Conservation (phyloP, 2,329 filamentous ascomycete species). For the Aquanectria penicillioides region DNA sequence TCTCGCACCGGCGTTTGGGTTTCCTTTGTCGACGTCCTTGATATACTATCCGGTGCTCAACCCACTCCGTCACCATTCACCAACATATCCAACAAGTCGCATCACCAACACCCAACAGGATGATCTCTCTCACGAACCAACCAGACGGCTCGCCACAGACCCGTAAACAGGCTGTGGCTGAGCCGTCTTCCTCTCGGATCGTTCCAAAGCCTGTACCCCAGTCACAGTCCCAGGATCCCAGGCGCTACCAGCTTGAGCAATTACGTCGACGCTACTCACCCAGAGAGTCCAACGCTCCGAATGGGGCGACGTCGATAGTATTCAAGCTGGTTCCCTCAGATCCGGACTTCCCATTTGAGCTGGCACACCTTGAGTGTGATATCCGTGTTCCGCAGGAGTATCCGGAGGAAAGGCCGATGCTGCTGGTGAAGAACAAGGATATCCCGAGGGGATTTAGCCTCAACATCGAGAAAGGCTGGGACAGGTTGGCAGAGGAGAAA, state of each 20-base stretch:
- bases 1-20: conserved; percentile 15
- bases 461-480: conserved; percentile 81
- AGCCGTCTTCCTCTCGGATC: conserved; percentile 58
- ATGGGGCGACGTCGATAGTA: conserved; percentile 65
- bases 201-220: conserved; percentile 74
- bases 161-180: conserved; percentile 58
- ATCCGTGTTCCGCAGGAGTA: conserved; percentile 73
- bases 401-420: conserved; percentile 65
- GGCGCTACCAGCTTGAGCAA: conserved; percentile 80
- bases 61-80: conserved; percentile 10
- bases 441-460: conserved; percentile 78
- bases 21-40: conserved; percentile 7
- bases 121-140: conserved; percentile 51
- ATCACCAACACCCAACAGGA: conserved; percentile 33
- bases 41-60: conserved; percentile 6
- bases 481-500: conserved; percentile 67
- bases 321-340: conserved; percentile 79
- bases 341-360: conserved; percentile 84
- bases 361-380: conserved; percentile 74
- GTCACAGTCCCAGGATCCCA: conserved; percentile 72
- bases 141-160: conserved; percentile 44
- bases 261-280: conserved; percentile 72
- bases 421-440: conserved; percentile 73
- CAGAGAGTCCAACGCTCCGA: conserved; percentile 52
- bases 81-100: conserved; percentile 17